Conservation (phyloP, 164 flowering plant genomes). For the Berberis thunbergii region DNA sequence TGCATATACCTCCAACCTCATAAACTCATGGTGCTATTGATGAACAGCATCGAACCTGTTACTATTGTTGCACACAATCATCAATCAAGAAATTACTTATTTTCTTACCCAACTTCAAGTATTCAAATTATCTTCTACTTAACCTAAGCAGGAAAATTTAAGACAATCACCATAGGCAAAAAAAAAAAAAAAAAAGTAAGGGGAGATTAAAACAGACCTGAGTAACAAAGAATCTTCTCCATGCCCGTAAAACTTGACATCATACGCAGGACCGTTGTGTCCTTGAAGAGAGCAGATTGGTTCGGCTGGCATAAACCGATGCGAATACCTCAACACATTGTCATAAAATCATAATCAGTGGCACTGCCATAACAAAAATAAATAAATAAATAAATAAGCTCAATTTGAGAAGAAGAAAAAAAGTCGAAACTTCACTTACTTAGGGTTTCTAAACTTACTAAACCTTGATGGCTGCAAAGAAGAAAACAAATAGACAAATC, state of each 20-base stretch:
- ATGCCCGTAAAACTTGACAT: slow-evolving; percentile 74
- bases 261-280: slow-evolving; percentile 92
- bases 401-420: not conserved
- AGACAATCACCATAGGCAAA: not conserved
- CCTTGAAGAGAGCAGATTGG: slow-evolving; percentile 52
- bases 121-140: too few relatives aligned
- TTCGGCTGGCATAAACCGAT: slow-evolving; percentile 41
- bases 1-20: too few relatives aligned
- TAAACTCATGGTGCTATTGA: too few relatives aligned
- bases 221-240: slow-evolving; percentile 45
- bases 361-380: not conserved
- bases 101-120: too few relatives aligned
- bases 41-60: too few relatives aligned
- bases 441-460: slow-evolving; percentile 21
- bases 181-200: not conserved
- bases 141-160: too few relatives aligned
- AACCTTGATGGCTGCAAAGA: slow-evolving; percentile 33
- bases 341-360: not conserved
- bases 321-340: slow-evolving; percentile 13
- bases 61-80: too few relatives aligned
- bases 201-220: slow-evolving; percentile 12
- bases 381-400: not conserved
- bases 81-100: too few relatives aligned
- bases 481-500: not conserved
- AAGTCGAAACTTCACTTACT: slow-evolving; percentile 27